Conservation (phyloP, 176 grass and related monocot species). For the Musa acuminata region DNA sequence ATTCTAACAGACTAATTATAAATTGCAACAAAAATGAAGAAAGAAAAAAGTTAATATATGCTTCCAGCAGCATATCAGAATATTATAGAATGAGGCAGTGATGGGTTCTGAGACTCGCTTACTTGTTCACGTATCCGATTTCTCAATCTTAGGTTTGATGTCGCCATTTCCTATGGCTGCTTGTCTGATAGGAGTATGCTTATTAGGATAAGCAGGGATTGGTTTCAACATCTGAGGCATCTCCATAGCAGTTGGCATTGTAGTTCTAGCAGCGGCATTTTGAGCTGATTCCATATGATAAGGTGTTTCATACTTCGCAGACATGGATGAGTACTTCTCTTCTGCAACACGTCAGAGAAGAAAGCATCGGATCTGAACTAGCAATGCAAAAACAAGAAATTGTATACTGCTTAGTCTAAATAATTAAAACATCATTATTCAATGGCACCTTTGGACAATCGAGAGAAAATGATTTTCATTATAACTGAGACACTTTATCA, state of each 20-base stretch:
- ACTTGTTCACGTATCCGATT: slow-evolving; percentile 11
- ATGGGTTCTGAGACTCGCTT: slow-evolving; percentile 28
- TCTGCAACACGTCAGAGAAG: slow-evolving; percentile 30
- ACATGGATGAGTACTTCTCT: slow-evolving; percentile 42
- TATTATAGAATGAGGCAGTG: slow-evolving; percentile 19
- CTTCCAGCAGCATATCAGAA: slow-evolving; percentile 28
- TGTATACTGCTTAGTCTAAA: neutral
- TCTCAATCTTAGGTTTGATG: slow-evolving; percentile 45
- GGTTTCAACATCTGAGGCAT: slow-evolving; percentile 42
- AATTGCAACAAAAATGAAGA: slow-evolving; percentile 27
- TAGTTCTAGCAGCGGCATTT: slow-evolving; percentile 44
- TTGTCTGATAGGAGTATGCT: slow-evolving; percentile 36
- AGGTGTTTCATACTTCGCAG: slow-evolving; percentile 41
- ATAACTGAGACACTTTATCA: too few species aligned
- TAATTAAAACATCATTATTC: neutral
- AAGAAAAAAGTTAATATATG: slow-evolving; percentile 24
- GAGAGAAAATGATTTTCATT: too few species aligned
- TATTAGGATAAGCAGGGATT: slow-evolving; percentile 43
- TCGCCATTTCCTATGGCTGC: slow-evolving; percentile 35
- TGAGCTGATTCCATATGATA: slow-evolving; percentile 32
- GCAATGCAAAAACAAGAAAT: neutral
- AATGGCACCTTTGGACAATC: too few species aligned
- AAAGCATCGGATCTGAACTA: neutral
- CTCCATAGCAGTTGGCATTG: slow-evolving; percentile 29
- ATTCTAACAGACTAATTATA: neutral